Evolutionary conservation across 108 stramenopile genomes (phyloP).

Genomic region (Skeletonema grethae): DNA sequence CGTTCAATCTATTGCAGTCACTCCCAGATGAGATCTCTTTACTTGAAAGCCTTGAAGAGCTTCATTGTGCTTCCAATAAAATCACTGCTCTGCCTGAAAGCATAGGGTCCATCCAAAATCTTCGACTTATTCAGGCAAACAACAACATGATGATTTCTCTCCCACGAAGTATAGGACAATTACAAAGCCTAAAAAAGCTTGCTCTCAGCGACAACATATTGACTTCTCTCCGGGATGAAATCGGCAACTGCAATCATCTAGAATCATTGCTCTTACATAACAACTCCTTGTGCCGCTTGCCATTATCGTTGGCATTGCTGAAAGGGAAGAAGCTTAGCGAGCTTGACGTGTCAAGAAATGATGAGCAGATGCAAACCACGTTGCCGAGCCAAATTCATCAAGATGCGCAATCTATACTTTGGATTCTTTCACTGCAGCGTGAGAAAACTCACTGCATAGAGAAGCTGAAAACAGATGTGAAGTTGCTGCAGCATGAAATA

Average conservation of each 20-base stretch:
- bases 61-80: constrained; percentile 33
- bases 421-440: constrained; percentile 38
- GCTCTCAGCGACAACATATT: constrained; percentile 30
- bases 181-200: constrained; percentile 21
- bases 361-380: constrained; percentile 7
- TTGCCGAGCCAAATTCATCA: constrained; percentile 27
- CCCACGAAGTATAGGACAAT: constrained; percentile 21
- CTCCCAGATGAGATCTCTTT: constrained; percentile 25
- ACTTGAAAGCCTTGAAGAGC: constrained; percentile 21
- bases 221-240: constrained; percentile 35
- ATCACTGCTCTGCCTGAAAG: constrained; percentile 22
- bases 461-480: constrained; percentile 15
- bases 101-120: constrained; percentile 15
- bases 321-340: constrained; percentile 10
- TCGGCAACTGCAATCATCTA: constrained; percentile 21
- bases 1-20: constrained; percentile 35
- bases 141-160: constrained; percentile 23
- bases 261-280: constrained; percentile 29
- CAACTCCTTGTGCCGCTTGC: constrained; percentile 37
- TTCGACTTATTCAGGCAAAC: constrained; percentile 34
- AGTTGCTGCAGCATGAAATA: constrained; percentile 29
- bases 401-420: constrained; percentile 37
- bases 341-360: constrained; percentile 39
- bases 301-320: constrained; percentile 31
- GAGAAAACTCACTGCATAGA: constrained; percentile 31